phyloP scores from a whole-genome alignment of 805 yeast genomes.

The Cyberlindnera mississippiensis region DNA sequence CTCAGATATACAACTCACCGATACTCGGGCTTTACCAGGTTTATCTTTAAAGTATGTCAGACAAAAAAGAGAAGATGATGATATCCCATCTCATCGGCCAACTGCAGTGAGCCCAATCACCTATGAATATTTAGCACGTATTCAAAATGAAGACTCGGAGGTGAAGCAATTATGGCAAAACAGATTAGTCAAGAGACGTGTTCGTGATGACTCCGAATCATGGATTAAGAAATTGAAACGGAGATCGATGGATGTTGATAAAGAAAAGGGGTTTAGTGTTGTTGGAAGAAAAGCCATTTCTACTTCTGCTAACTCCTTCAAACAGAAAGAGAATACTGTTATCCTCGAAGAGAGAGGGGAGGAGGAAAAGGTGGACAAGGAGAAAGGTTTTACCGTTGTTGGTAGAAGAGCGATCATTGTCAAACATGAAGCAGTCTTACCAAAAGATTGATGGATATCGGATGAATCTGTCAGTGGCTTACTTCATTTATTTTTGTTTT shows the following conservation, averaged over 20 bases:
- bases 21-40: constrained; percentile 12
- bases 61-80: not conserved
- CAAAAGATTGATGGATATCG: not conserved
- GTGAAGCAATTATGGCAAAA: constrained; percentile 10
- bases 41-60: constrained; percentile 9
- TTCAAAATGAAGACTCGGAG: constrained; percentile 13
- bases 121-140: constrained; percentile 10
- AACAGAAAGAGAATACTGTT: not conserved
- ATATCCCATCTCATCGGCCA: constrained; percentile 1
- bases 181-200: constrained; percentile 2
- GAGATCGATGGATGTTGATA: not conserved
- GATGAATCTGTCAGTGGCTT: not conserved
- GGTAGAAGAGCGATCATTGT: constrained; percentile 7
- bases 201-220: not conserved
- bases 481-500: no score
- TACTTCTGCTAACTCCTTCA: not conserved
- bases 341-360: not conserved
- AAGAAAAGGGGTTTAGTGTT: constrained; percentile 8
- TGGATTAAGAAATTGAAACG: constrained; percentile 3
- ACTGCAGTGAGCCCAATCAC: constrained; percentile 14
- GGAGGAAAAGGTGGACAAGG: not conserved
- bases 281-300: constrained; percentile 8
- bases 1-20: constrained; percentile 7
- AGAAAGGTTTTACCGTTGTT: constrained; percentile 5
- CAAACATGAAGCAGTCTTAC: not conserved